A percentile compares a stretch with the other conserved stretches of the same genome.
Conservation (phyloP, 73 alveolate genomes). For the Paramecium sonneborni region DNA sequence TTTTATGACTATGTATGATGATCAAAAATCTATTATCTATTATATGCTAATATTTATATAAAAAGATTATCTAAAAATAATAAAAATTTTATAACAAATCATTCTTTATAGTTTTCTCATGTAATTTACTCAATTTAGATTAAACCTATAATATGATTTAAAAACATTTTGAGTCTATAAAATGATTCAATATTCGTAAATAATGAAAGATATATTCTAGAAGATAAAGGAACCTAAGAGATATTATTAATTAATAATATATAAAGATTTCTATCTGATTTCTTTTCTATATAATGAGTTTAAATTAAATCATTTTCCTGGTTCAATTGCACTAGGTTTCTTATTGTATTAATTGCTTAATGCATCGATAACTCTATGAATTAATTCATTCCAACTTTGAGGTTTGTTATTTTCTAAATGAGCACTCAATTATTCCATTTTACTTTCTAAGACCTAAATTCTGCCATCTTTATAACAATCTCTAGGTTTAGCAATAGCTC, state of each 20-base stretch:
- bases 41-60: background rate
- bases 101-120: no score
- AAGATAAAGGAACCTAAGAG: background rate
- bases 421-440: slow-evolving; percentile 29
- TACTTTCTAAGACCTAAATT: slow-evolving; percentile 47
- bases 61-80: background rate
- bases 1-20: background rate
- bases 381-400: slow-evolving; percentile 55
- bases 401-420: slow-evolving; percentile 38
- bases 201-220: background rate
- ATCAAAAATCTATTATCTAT: no score
- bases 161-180: no score
- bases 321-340: slow-evolving; percentile 39
- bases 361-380: slow-evolving; percentile 63
- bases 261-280: background rate
- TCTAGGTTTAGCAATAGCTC: slow-evolving; percentile 65
- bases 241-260: background rate
- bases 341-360: background rate
- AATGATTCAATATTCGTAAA: no score
- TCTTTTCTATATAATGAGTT: slow-evolving; percentile 36
- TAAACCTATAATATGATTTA: no score
- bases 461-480: slow-evolving; percentile 66
- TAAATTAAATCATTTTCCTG: slow-evolving; percentile 10
- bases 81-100: no score
- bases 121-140: background rate